These are phyloP conservation scores for Urochloa ruziziensis DNA, from an alignment of 176 grass and related monocot species.

Conservation along the genomic window DNA sequence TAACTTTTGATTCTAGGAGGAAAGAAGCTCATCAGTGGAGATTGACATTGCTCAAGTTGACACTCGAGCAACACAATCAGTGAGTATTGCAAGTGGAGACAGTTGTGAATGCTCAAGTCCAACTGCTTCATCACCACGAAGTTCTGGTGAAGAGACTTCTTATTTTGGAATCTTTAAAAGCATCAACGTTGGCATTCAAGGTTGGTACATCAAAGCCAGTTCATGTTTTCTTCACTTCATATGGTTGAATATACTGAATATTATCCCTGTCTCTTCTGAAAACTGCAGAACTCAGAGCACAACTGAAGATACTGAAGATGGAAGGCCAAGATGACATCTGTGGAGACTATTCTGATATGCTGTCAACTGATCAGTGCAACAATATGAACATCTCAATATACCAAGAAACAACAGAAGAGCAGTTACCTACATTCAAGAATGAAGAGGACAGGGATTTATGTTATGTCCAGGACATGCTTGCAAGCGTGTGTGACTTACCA, in stretches of 20 bases:
- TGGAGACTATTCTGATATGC: slow-evolving; percentile 30
- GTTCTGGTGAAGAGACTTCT: slow-evolving; percentile 45
- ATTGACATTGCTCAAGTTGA: slow-evolving; percentile 10
- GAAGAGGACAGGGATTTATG: slow-evolving; percentile 58
- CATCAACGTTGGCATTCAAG: slow-evolving; percentile 62
- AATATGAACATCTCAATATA: background rate
- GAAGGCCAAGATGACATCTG: slow-evolving; percentile 31
- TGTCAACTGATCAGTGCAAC: slow-evolving; percentile 30
- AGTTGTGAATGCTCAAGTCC: slow-evolving; percentile 41
- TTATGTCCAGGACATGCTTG: slow-evolving; percentile 59
- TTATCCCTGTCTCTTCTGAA: background rate
- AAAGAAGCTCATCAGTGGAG: slow-evolving; percentile 9
- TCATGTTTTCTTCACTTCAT: background rate
- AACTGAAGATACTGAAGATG: slow-evolving; percentile 71
- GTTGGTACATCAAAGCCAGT: slow-evolving; percentile 33
- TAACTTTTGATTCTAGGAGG: slow-evolving; percentile 37
- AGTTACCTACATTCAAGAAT: slow-evolving; percentile 50
- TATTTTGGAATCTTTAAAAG: slow-evolving; percentile 58
- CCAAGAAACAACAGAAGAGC: slow-evolving; percentile 13
- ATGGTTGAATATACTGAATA: slow-evolving; percentile 6
- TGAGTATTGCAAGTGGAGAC: slow-evolving; percentile 18
- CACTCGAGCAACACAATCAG: background rate
- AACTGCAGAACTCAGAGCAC: slow-evolving; percentile 50
- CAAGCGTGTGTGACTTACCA: slow-evolving; percentile 7
- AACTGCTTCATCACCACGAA: slow-evolving; percentile 37